Evolutionary conservation across 73 alveolate species (phyloP), one percentile per base, ranked within the genome.

Genomic region (Blepharisma japonicum): DNA sequence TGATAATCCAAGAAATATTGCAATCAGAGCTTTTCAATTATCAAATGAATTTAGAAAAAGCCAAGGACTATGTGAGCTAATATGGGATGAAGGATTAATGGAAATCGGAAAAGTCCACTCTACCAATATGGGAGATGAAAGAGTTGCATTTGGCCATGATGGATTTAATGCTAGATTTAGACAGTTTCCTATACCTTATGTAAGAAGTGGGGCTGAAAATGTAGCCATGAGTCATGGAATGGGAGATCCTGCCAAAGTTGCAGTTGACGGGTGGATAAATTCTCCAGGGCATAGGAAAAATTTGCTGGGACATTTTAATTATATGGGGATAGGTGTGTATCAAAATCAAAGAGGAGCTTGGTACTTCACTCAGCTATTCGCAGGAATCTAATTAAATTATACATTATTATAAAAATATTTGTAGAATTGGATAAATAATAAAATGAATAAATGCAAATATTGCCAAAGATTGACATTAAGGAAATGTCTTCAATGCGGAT

Each of bases 191-290:
- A 93, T 91, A 77, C 39, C 18, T 20, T 77, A 71, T 61, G 86
- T 55, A 53, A 71, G 94, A 50, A 70, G 89, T 6, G 97, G 95
- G 68, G 92, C 97, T 55, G 99, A 95, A 81, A 95, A 95, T 80
- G 99, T 95, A 45, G 96, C 98, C 23, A 89, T 82, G 54, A 96
- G 94, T 67, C 77, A 85, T 76, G 86, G 92, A 71, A 84, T 79
- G 77, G 88, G 92, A 49, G 91, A 89, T 71, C 92, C 96, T 68
- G 94, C 94, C 5, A 90, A 93, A 81, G 88, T 79, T 32, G 95
- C 96, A n/a, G 99, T 97, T 27, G 94, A 87, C 56, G 99, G 99
- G 14, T 97, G 99, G 99, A 97, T 97, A 39, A 94, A 95, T 38
- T 92, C 98, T 1, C 99, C 99, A 48, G 99, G 99, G 1, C 99